Percentiles rank a stretch among this genome's conserved stretches.
Evolutionary conservation across 805 yeast genomes (phyloP).

Genomic region (Myxozyma mucilagina): DNA sequence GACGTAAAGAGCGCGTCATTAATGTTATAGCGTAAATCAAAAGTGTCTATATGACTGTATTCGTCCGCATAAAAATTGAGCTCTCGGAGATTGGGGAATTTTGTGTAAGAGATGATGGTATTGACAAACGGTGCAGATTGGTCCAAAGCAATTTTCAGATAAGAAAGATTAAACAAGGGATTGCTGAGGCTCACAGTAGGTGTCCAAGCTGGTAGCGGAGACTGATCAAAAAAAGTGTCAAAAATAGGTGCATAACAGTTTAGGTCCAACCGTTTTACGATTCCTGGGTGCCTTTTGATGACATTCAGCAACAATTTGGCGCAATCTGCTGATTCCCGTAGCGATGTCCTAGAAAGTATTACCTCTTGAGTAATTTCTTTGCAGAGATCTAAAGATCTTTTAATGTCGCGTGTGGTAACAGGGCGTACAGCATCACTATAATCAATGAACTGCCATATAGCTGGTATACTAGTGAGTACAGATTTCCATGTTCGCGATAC

Average conservation of each 20-base stretch:
- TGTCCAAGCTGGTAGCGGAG: no score
- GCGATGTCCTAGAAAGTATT: not conserved
- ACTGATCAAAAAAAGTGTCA: not conserved
- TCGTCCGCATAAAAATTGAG: conserved; percentile 2
- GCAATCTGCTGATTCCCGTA: not conserved
- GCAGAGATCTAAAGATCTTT: not conserved
- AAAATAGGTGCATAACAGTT: conserved; percentile 1
- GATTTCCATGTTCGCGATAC: conserved; percentile 9
- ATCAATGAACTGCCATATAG: conserved; percentile 11
- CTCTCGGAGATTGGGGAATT: not conserved
- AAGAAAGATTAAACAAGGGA: not conserved
- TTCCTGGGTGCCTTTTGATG: not conserved
- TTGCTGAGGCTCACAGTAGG: not conserved
- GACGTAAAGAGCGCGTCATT: not conserved
- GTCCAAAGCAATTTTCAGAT: conserved; percentile 8
- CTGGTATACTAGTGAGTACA: not conserved
- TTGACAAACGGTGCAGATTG: conserved; percentile 1
- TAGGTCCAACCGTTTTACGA: conserved; percentile 1
- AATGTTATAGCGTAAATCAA: not conserved
- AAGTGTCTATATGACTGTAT: not conserved
- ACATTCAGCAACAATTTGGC: not conserved
- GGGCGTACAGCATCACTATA: conserved; percentile 10
- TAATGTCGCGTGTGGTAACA: not conserved
- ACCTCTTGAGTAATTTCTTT: not conserved
- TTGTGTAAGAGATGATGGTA: not conserved